Evolutionary conservation across 495 filamentous ascomycete genomes (phyloP), one percentile per base, ranked within the genome.

Genomic region (Aspergillus cristatus): DNA sequence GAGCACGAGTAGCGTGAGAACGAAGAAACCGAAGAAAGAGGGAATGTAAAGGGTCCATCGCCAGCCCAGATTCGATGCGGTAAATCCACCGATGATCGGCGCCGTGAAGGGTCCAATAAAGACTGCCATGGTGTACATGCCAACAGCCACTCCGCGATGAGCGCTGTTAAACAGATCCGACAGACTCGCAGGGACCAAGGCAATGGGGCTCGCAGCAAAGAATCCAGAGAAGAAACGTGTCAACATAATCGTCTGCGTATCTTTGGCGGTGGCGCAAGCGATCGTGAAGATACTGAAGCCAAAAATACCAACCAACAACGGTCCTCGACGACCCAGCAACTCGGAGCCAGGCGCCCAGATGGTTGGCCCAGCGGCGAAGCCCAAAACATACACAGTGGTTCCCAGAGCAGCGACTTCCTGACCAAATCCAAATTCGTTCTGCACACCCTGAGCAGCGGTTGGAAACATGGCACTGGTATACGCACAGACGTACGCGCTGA

Each of bases 281-380:
- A 79, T 62, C 1, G 63, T 65, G 43, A 81, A 80, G 32, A 79
- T 62, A 0, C 60, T 63, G 31, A 75, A 75, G 15, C 65, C 52
- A 14, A 73, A 40, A 31, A 72, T 56, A 18, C 71, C 74, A 14
- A 71, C 43, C 18, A 70, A 65, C 5, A 82, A 49, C 2, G 77
- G 78, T 46, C 47, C 49, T 32, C 68, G 71, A n/a, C 73, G 51
- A 15, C 88, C 88, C 43, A 74, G 74, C 15, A 96, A 61, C 53
- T 96, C 88, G 8, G 82, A 88, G 11, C 82, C 58, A 0, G 88
- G 88, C 1, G 68, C 75, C 64, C 67, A 81, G n/a, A 78, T 40
- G 0, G 72, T 41, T 6, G 78, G 78, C 2, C 75, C 78, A 5
- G 67, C 43, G 6, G 63, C 60, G 35, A 69, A 72, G 0, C 68